Evolutionary conservation across 257 asterid species (phyloP).

Genomic region (Mitragyna speciosa): DNA sequence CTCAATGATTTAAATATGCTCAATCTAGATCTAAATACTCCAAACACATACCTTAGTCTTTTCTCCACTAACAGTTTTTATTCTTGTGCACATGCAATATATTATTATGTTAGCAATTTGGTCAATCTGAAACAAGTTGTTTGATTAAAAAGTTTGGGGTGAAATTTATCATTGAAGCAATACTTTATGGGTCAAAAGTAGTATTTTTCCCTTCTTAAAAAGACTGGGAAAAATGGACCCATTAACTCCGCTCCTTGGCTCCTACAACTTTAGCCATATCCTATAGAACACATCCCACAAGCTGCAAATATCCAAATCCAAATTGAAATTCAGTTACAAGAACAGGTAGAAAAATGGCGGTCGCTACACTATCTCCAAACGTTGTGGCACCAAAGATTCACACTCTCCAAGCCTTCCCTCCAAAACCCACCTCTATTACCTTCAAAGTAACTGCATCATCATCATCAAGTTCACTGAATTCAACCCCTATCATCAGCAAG

Average conservation of each 20-base stretch:
- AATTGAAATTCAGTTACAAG: conserved; percentile 6
- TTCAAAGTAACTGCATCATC: conserved; percentile 39
- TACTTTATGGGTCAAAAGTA: too few relatives aligned
- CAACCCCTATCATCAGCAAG: conserved; percentile 28
- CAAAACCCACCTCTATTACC: conserved; percentile 19
- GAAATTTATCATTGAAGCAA: too few relatives aligned
- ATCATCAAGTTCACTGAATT: conserved; percentile 18
- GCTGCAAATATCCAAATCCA: conserved; percentile 14
- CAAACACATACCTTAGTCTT: too few relatives aligned
- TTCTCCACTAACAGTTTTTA: too few relatives aligned
- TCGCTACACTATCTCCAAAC: conserved; percentile 49
- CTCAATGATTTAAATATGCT: too few relatives aligned
- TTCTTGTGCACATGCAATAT: too few relatives aligned
- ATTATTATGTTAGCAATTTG: too few relatives aligned
- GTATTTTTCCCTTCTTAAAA: too few relatives aligned
- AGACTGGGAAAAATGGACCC: too few relatives aligned
- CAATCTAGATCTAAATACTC: too few relatives aligned
- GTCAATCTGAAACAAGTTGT: too few relatives aligned
- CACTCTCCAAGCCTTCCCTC: conserved; percentile 18
- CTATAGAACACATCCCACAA: background rate
- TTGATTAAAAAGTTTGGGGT: too few relatives aligned
- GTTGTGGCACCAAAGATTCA: conserved; percentile 45
- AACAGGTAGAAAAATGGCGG: conserved; percentile 43
- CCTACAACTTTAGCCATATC: background rate
- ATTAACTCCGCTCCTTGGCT: background rate